Percentiles rank a stretch among this genome's conserved stretches.
Evolutionary conservation across 1,284 basidiomycete genomes (phyloP).

Genomic region (Golubevia sp.): DNA sequence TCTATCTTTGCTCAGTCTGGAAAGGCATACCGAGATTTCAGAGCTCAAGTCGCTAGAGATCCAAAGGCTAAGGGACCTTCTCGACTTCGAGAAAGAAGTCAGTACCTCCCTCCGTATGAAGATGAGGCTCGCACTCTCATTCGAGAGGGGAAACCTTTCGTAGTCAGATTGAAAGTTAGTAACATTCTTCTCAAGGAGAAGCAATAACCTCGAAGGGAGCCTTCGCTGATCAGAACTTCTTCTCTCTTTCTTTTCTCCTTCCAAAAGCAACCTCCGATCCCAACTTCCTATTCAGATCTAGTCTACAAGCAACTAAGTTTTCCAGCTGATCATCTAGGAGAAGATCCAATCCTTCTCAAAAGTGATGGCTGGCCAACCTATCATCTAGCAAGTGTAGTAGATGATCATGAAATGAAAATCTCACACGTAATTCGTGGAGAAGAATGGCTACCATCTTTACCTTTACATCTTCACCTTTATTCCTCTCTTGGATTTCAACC

Average conservation of each 20-base stretch:
- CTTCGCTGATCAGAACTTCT: too few relatives aligned
- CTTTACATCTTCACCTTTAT: constrained; percentile 89
- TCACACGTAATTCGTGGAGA: constrained; percentile 94
- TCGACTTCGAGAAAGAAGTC: constrained; percentile 21
- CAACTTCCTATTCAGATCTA: neutral
- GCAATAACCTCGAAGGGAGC: too few relatives aligned
- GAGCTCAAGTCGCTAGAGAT: neutral
- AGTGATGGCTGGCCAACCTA: constrained; percentile 93
- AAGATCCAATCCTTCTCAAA: constrained; percentile 91
- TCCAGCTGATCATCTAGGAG: constrained; percentile 61
- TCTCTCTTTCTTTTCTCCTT: too few relatives aligned
- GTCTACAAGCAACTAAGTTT: too few relatives aligned
- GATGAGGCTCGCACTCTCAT: constrained; percentile 42
- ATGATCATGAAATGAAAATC: constrained; percentile 94
- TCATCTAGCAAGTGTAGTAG: constrained; percentile 92
- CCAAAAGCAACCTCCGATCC: neutral
- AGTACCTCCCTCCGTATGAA: constrained; percentile 36
- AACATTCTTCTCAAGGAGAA: neutral
- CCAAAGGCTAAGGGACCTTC: neutral
- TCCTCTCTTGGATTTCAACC: constrained; percentile 73
- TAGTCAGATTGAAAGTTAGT: constrained; percentile 36
- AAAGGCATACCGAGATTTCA: neutral
- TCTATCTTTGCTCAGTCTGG: neutral
- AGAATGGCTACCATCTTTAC: constrained; percentile 97
- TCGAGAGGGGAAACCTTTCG: constrained; percentile 20